Evolutionary conservation across 495 filamentous ascomycete genomes (phyloP), one percentile per base, ranked within the genome.

Genomic region (Neurospora sublineolata): DNA sequence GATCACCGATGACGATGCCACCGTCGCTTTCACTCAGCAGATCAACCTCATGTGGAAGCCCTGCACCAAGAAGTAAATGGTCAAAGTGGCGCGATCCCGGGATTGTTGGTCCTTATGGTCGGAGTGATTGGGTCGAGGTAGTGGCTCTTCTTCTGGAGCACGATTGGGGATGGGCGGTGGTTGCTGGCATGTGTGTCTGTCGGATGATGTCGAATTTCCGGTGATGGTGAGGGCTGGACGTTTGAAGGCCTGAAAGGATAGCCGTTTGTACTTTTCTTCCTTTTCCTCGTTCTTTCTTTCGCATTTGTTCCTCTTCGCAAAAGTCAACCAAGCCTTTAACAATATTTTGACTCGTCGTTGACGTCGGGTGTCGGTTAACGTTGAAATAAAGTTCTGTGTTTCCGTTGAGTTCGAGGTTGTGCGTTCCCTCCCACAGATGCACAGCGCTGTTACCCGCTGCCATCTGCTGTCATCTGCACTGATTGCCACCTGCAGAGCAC

Each of bases 1-100:
- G 74, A 79, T 87, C 76, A 84, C 83, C 44, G 82, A 87, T 79
- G 86, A 87, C 76, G 85, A 87, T 72, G 86, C 86, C 72, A 87
- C 86, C 42, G 81, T 87, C 69, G 82, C 83, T 68, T 85, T 87
- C 77, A 86, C 84, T 37, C 84, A 87, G 77, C 84, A 87, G 79
- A 46, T 87, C 70, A 84, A 87, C 78, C 81, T 87, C 72, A 75
- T 77, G 70, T 87, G 86, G 86, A 78, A 79, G 74, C 68, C 77
- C 23, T 87, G 86, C 77, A 82, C 76, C 69, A 75, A 77, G 73
- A 75, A 77, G 73, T 77, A 71, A 67, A 37, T n/a, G 18, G 41
- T 70, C 14, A 12, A 18, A 30, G 11, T 1, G n/a, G 27, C 10
- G n/a, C 18, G 16, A 37, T 23, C 18, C 39, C 39, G 52, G 41